Evolutionary conservation across 805 yeast genomes (phyloP).

Genomic region (Debaryomyces maramus): DNA sequence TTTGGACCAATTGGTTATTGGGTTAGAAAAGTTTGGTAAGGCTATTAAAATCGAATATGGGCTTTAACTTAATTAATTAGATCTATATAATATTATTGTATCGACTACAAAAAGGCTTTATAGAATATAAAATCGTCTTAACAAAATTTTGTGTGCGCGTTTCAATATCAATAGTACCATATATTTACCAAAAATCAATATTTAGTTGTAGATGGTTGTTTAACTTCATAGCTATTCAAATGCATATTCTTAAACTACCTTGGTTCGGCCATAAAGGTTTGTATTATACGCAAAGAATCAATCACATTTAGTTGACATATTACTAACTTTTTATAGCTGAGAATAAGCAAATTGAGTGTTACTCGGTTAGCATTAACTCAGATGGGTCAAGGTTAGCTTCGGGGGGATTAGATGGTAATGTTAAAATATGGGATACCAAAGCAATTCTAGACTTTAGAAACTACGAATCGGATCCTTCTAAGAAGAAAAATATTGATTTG

Average conservation of each 20-base stretch:
- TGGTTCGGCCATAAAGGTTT: constrained; percentile 46
- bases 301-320: too few relatives aligned
- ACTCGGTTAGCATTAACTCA: constrained; percentile 75
- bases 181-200: too few relatives aligned
- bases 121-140: not conserved
- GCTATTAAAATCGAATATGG: constrained; percentile 60
- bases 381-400: constrained; percentile 87
- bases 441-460: constrained; percentile 48
- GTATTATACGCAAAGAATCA: constrained; percentile 19
- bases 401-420: constrained; percentile 90
- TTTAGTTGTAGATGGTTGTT: too few relatives aligned
- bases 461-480: not conserved
- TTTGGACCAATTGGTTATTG: constrained; percentile 57
- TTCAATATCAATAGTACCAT: not conserved
- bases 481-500: constrained; percentile 22
- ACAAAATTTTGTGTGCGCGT: not conserved
- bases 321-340: constrained; percentile 56
- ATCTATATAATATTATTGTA: not conserved
- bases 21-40: constrained; percentile 66
- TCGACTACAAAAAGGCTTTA: not conserved
- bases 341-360: constrained; percentile 77
- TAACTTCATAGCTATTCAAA: constrained; percentile 9
- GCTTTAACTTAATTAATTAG: constrained; percentile 17
- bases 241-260: constrained; percentile 45
- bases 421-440: constrained; percentile 79